Conservation (phyloP, 78 protist genomes). For the Dictyostelium firmibasis region DNA sequence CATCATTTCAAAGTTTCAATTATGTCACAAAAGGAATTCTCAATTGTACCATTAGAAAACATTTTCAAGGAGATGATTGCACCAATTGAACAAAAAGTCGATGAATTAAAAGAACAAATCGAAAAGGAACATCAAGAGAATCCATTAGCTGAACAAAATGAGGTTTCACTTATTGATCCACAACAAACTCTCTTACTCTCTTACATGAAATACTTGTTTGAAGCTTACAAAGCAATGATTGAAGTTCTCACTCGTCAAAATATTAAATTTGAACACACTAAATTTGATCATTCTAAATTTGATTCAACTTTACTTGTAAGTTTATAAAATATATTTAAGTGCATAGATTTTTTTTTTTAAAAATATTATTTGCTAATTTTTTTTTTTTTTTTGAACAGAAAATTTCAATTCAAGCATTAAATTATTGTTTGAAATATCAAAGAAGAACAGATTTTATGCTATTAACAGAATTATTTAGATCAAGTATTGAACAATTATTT, state of each 20-base stretch:
- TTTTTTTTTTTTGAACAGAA: conserved; percentile 33
- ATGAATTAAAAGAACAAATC: conserved; percentile 32
- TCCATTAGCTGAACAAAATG: not conserved
- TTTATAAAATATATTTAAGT: too few relatives aligned
- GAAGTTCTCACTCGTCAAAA: conserved; percentile 1
- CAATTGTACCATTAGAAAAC: conserved; percentile 40
- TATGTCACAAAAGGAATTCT: conserved; percentile 63
- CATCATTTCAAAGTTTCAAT: conserved; percentile 70
- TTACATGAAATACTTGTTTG: conserved; percentile 14
- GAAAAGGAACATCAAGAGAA: conserved; percentile 74
- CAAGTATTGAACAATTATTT: conserved; percentile 71
- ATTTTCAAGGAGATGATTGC: conserved; percentile 47
- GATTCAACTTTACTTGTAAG: conserved; percentile 18
- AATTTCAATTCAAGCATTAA: conserved; percentile 80
- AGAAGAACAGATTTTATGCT: conserved; percentile 91
- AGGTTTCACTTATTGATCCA: conserved; percentile 2
- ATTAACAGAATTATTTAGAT: conserved; percentile 87
- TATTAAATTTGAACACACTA: conserved; percentile 9
- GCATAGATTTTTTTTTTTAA: not conserved
- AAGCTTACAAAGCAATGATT: conserved; percentile 17
- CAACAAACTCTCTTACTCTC: not conserved
- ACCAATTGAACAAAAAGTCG: conserved; percentile 56
- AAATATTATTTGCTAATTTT: not conserved
- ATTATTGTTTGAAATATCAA: conserved; percentile 88
- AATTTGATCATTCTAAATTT: conserved; percentile 42